These are phyloP conservation scores for Amylostereum areolatum DNA, from an alignment of 1,284 basidiomycete genomes.

Conservation along the genomic window DNA sequence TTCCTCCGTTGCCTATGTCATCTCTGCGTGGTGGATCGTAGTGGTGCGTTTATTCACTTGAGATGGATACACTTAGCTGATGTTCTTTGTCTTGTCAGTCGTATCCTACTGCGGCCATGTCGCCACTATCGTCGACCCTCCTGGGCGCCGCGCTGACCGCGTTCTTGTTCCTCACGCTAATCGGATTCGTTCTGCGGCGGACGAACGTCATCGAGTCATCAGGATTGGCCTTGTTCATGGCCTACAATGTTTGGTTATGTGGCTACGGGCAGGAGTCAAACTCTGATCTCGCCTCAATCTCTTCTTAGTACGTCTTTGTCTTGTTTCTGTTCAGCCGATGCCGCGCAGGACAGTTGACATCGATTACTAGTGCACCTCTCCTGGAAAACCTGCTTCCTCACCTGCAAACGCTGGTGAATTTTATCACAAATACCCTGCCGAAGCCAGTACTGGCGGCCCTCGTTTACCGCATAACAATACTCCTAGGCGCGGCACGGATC, in stretches of 20 bases:
- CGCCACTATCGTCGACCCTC: slow-evolving; percentile 79
- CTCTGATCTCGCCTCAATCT: slow-evolving; percentile 48
- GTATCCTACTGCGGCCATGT: slow-evolving; percentile 74
- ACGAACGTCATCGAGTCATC: slow-evolving; percentile 94
- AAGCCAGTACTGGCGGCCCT: slow-evolving; percentile 82
- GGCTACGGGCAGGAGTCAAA: slow-evolving; percentile 67
- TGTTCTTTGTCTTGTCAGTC: slow-evolving; percentile 37
- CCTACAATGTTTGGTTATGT: slow-evolving; percentile 82
- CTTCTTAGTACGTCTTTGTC: slow-evolving; percentile 58
- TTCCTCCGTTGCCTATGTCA: slow-evolving; percentile 70
- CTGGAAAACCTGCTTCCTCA: slow-evolving; percentile 75
- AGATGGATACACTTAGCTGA: slow-evolving; percentile 6
- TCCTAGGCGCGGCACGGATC: slow-evolving; percentile 84
- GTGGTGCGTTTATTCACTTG: slow-evolving; percentile 39
- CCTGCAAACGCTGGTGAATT: slow-evolving; percentile 70
- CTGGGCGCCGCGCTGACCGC: slow-evolving; percentile 71
- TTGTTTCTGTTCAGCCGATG: background rate
- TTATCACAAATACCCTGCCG: slow-evolving; percentile 76
- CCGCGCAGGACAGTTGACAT: background rate
- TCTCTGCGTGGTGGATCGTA: slow-evolving; percentile 77
- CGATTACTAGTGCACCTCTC: slow-evolving; percentile 53
- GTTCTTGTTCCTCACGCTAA: slow-evolving; percentile 81
- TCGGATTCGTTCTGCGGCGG: slow-evolving; percentile 81
- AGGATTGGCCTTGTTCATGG: slow-evolving; percentile 79
- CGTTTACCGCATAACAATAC: slow-evolving; percentile 74